phyloP scores from a whole-genome alignment of 257 asterid genomes.

The Plantago major region DNA sequence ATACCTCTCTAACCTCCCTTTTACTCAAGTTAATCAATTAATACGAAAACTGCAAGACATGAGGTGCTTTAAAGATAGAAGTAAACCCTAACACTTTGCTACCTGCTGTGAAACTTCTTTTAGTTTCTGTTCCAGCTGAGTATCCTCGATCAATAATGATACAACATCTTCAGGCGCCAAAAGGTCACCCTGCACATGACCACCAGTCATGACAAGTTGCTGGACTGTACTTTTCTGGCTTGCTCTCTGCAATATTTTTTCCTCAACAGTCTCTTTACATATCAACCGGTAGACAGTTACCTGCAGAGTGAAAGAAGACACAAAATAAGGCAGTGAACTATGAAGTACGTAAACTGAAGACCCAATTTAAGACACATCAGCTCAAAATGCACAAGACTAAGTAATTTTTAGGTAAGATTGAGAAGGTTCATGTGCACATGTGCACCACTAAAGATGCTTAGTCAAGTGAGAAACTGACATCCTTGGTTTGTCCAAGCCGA shows the following conservation, averaged over 20 bases:
- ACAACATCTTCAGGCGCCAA: conserved; percentile 97
- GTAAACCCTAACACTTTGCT: neutral
- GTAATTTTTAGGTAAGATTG: neutral
- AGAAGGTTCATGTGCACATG: neutral
- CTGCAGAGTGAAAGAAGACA: conserved; percentile 25
- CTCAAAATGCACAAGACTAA: neutral
- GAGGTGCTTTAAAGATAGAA: neutral
- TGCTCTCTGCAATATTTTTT: conserved; percentile 90
- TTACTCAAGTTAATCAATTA: too few species aligned
- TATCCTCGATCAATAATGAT: conserved; percentile 82
- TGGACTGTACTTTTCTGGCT: conserved; percentile 94
- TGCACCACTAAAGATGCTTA: conserved; percentile 6
- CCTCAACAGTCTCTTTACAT: conserved; percentile 95
- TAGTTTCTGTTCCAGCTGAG: conserved; percentile 85
- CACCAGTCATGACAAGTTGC: conserved; percentile 99
- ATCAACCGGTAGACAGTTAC: conserved; percentile 94
- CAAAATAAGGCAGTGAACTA: neutral
- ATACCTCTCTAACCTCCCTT: neutral
- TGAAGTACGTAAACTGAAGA: neutral
- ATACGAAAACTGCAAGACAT: neutral
- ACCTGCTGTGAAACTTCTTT: conserved; percentile 96
- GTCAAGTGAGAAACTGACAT: conserved; percentile 43
- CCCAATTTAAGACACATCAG: neutral
- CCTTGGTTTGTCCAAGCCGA: conserved; percentile 94
- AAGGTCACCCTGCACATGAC: conserved; percentile 97